Base-by-base conservation (phyloP, 495 filamentous ascomycete genomes). In the Neurospora sp. region DNA sequence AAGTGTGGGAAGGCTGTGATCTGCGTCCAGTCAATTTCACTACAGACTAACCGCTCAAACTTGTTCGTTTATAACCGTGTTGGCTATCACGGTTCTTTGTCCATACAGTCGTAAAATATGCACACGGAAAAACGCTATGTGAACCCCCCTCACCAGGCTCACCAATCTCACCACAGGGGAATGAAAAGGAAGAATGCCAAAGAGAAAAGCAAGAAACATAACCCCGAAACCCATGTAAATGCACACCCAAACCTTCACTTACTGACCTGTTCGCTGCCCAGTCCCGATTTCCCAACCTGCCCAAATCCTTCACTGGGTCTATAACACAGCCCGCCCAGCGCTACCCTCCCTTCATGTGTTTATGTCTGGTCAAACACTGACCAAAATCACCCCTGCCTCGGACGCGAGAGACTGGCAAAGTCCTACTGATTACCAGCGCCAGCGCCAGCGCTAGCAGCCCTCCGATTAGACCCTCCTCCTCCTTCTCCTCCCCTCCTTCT, bases 401-500 rank as follows among this genome's bases (percentile, higher is more conserved):
- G 2, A 59, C 48, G 20, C 48, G 20, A 14, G 11, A 59, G 20
- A 27, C 48, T 59, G 48, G 48, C 48, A 59, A 27, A 14, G 48
- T 27, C 3, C 48, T 59, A 59, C 22, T 59, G 48, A 27, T 59
- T 59, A 27, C 20, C 48, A 31, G 48, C 5, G 46, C 46, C 46
- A 53, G 46, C 20, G 46, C n/a, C 48, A 61, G 48, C 48, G 53
- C 27, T 27, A 35, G 46, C 20, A 53, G 9, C 5, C 46, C 46
- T 53, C 20, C 48, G 12, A 5, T 22, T 59, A 10, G 18, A 40
- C 9, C n/a, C 70, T 31, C 31, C 27, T 6, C 38, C 68, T 12
- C 16, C 46, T 20, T 46, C 68, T n/a, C 27, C 5, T 68, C 39
- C 11, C 27, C 69, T 80, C 18, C 74, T 78, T 68, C 81, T 77